Conservation (phyloP, 805 yeast genomes). For the Cyberlindnera mississippiensis region DNA sequence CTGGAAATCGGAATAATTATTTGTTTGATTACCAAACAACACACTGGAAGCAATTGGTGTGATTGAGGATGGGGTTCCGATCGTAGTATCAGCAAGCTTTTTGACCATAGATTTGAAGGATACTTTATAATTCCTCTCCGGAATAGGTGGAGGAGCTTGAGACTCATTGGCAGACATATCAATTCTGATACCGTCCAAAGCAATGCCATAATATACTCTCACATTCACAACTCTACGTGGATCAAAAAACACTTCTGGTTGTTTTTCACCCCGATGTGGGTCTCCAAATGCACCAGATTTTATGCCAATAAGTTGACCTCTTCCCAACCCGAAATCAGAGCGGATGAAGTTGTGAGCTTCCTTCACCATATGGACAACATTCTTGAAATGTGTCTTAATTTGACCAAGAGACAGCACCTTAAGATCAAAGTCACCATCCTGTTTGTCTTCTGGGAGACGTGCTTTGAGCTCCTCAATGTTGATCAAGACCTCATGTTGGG, state of each 20-base stretch:
- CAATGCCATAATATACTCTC: constrained; percentile 68
- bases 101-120: constrained; percentile 28
- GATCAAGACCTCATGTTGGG: constrained; percentile 47
- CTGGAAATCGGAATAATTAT: constrained; percentile 49
- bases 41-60: constrained; percentile 5
- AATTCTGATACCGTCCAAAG: constrained; percentile 78
- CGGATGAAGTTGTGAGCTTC: constrained; percentile 15
- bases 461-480: constrained; percentile 42
- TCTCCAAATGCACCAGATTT: constrained; percentile 36
- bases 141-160: constrained; percentile 40
- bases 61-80: background rate
- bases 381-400: constrained; percentile 48
- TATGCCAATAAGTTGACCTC: constrained; percentile 36
- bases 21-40: constrained; percentile 51
- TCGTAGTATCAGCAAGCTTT: constrained; percentile 16
- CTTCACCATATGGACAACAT: constrained; percentile 35
- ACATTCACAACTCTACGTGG: constrained; percentile 43
- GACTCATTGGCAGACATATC: constrained; percentile 20
- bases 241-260: constrained; percentile 33
- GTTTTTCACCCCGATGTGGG: constrained; percentile 23
- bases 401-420: constrained; percentile 59
- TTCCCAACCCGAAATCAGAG: constrained; percentile 39
- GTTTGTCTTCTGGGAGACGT: constrained; percentile 30
- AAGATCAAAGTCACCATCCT: constrained; percentile 39
- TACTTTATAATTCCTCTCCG: constrained; percentile 41